Percentiles rank a stretch among this genome's conserved stretches.
Evolutionary conservation across 257 asterid species (phyloP).

Genomic region (Rhazya stricta): DNA sequence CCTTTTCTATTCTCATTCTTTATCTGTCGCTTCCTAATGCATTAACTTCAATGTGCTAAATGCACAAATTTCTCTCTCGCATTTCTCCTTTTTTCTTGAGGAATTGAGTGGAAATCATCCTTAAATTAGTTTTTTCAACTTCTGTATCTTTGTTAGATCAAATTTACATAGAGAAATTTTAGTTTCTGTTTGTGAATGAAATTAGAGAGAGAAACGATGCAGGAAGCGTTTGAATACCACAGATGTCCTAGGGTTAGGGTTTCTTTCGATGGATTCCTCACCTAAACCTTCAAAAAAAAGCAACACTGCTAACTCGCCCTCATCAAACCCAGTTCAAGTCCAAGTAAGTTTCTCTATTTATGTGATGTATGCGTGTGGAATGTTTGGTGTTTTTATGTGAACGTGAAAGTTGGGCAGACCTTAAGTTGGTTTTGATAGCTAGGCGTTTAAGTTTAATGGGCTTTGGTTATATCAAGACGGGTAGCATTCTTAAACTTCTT

Average conservation of each 20-base stretch:
- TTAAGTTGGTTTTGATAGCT: neutral
- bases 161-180: neutral
- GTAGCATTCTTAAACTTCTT: no score
- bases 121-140: neutral
- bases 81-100: neutral
- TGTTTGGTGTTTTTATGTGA: neutral
- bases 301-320: constrained; percentile 3
- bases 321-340: constrained; percentile 24
- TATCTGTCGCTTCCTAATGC: neutral
- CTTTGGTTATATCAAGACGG: constrained; percentile 10
- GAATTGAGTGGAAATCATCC: neutral
- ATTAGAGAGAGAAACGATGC: constrained; percentile 34
- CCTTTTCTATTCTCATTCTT: neutral
- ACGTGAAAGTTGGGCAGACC: neutral
- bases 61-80: neutral
- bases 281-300: constrained; percentile 33
- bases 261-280: constrained; percentile 34
- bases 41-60: neutral
- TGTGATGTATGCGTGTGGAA: neutral
- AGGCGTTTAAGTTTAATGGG: neutral
- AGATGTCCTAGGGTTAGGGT: constrained; percentile 32
- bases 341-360: neutral
- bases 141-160: neutral
- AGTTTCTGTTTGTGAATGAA: neutral
- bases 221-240: constrained; percentile 5